Conservation (phyloP, 2,329 filamentous ascomycete genomes). For the Sarocladiaceae sp. region DNA sequence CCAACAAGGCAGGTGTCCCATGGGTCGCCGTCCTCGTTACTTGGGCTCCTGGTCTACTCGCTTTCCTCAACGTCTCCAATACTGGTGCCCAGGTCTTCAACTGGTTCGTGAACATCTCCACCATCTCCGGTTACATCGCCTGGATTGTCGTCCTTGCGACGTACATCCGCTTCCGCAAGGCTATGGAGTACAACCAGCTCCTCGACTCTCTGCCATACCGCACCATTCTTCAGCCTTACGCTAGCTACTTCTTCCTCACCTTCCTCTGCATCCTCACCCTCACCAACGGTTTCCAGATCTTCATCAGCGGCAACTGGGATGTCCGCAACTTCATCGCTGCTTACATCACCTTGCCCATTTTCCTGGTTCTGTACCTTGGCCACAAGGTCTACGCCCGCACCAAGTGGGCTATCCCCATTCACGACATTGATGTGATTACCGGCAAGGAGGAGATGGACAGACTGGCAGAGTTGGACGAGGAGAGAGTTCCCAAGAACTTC, state of each 20-base stretch:
- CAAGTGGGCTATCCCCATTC: constrained; percentile 33
- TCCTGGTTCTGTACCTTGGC: constrained; percentile 54
- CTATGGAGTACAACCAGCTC: constrained; percentile 49
- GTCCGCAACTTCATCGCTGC: constrained; percentile 58
- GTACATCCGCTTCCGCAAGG: constrained; percentile 55
- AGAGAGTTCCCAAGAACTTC: constrained; percentile 45
- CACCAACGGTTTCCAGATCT: constrained; percentile 73
- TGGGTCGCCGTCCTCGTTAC: constrained; percentile 49
- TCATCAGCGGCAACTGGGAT: constrained; percentile 63
- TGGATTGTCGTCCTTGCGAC: constrained; percentile 57
- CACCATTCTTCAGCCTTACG: constrained; percentile 56
- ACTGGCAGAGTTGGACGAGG: constrained; percentile 43
- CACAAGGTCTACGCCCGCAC: constrained; percentile 53
- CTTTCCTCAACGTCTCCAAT: constrained; percentile 65
- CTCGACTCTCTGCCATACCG: constrained; percentile 46
- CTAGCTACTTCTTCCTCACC: constrained; percentile 55
- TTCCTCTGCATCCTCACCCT: constrained; percentile 59
- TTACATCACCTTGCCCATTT: constrained; percentile 61
- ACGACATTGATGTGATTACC: constrained; percentile 51
- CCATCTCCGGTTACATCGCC: constrained; percentile 55
- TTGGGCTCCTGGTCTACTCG: constrained; percentile 58
- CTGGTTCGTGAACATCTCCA: constrained; percentile 70
- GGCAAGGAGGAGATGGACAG: constrained; percentile 62
- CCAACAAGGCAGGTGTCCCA: constrained; percentile 59
- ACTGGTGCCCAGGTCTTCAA: constrained; percentile 61